Evolutionary conservation across 1,139 yeast genomes (phyloP).

Genomic region (Zhuliangozyma parablackwelliae): DNA sequence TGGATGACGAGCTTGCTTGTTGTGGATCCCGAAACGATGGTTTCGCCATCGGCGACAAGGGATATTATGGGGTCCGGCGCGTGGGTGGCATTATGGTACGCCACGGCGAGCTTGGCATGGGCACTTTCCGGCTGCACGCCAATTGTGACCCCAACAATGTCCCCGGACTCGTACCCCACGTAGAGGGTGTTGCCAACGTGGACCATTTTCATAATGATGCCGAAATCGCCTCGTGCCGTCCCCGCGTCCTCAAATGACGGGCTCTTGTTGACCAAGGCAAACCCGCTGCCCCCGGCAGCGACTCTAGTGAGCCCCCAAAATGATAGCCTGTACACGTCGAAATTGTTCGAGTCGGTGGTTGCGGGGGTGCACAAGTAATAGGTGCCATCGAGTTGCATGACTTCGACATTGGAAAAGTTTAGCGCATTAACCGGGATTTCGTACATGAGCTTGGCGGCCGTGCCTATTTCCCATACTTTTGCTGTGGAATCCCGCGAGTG

Average conservation of each 20-base stretch:
- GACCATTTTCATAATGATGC: slow-evolving; percentile 50
- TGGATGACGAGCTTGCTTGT: slow-evolving; percentile 29
- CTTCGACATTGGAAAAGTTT: slow-evolving; percentile 51
- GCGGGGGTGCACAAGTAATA: slow-evolving; percentile 45
- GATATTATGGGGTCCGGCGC: slow-evolving; percentile 51
- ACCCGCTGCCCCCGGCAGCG: slow-evolving; percentile 23
- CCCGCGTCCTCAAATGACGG: slow-evolving; percentile 11
- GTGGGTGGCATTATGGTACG: slow-evolving; percentile 27
- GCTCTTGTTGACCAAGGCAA: slow-evolving; percentile 12
- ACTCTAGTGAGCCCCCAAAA: slow-evolving; percentile 19
- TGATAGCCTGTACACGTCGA: slow-evolving; percentile 45
- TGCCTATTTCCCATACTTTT: slow-evolving; percentile 42
- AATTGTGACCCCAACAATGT: slow-evolving; percentile 31
- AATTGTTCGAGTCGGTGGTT: slow-evolving; percentile 46
- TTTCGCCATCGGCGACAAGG: slow-evolving; percentile 16
- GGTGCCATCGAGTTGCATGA: slow-evolving; percentile 12
- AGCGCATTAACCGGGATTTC: slow-evolving; percentile 48
- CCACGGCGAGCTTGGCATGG: slow-evolving; percentile 15
- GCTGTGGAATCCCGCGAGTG: slow-evolving; percentile 54
- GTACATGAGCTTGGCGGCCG: slow-evolving; percentile 1
- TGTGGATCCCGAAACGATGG: slow-evolving; percentile 42
- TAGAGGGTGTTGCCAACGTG: slow-evolving; percentile 22
- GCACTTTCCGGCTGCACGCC: too few species aligned
- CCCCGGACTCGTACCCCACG: slow-evolving; percentile 60
- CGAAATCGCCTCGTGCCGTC: slow-evolving; percentile 33